These are phyloP conservation scores for Kalanchoe fedtschenkoi DNA, from an alignment of 164 flowering plant species.

Conservation along the genomic window DNA sequence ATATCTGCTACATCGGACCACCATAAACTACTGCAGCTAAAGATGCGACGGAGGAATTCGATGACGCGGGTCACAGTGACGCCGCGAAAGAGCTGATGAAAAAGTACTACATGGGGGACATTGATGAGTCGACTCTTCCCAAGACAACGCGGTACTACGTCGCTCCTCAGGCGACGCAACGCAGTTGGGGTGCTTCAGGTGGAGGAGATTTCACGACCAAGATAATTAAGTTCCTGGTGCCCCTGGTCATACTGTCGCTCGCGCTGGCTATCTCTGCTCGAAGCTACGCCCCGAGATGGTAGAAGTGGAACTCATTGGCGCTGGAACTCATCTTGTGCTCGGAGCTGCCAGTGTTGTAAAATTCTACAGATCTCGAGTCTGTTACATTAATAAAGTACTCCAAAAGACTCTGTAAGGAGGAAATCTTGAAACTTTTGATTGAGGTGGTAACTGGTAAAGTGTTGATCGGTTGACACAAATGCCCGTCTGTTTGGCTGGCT, in stretches of 20 bases:
- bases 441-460: too few species aligned
- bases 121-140: constrained; percentile 24
- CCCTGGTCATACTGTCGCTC: constrained; percentile 22
- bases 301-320: too few species aligned
- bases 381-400: too few species aligned
- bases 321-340: too few species aligned
- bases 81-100: constrained; percentile 26
- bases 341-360: too few species aligned
- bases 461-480: too few species aligned
- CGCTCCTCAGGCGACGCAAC: neutral
- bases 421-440: too few species aligned
- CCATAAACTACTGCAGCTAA: constrained; percentile 24
- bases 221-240: constrained; percentile 21
- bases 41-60: constrained; percentile 35
- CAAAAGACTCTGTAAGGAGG: too few species aligned
- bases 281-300: too few species aligned
- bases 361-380: too few species aligned
- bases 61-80: constrained; percentile 34
- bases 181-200: neutral
- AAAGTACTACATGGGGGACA: constrained; percentile 24
- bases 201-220: constrained; percentile 12
- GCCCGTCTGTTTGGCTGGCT: too few species aligned
- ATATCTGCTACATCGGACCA: neutral
- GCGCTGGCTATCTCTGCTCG: constrained; percentile 26
- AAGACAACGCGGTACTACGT: constrained; percentile 1